Conservation (phyloP, 1,284 basidiomycete species). For the Moesziomyces parantarcticus region DNA sequence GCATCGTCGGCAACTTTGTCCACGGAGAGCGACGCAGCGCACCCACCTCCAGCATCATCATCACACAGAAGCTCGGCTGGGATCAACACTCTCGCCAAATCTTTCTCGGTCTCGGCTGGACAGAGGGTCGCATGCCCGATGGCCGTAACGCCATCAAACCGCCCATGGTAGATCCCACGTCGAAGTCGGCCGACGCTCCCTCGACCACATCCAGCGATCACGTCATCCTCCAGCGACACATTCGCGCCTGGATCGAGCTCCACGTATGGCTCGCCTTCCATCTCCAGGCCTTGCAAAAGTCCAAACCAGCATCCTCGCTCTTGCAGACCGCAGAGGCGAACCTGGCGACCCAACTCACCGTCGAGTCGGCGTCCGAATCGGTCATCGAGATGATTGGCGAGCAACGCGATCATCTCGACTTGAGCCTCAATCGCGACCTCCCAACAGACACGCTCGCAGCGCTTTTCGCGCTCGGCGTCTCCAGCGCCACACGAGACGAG, state of each 20-base stretch:
- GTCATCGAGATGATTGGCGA: conserved; percentile 27
- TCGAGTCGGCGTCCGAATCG: conserved; percentile 13
- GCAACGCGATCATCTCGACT: conserved; percentile 28
- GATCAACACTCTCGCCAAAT: conserved; percentile 32
- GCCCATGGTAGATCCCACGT: background rate
- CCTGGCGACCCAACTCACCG: conserved; percentile 9
- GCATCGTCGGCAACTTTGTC: conserved; percentile 43
- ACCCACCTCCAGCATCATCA: conserved; percentile 23
- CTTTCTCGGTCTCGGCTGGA: conserved; percentile 39
- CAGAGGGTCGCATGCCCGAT: conserved; percentile 23
- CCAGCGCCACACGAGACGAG: conserved; percentile 32
- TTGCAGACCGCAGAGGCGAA: conserved; percentile 7
- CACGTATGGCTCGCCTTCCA: conserved; percentile 37
- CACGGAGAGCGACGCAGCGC: conserved; percentile 45
- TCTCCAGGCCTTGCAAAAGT: conserved; percentile 14
- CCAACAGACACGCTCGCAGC: conserved; percentile 21
- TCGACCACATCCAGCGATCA: background rate
- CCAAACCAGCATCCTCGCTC: conserved; percentile 13
- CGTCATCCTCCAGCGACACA: conserved; percentile 18
- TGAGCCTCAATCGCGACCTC: conserved; percentile 11
- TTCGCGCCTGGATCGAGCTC: conserved; percentile 54
- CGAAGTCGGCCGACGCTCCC: background rate
- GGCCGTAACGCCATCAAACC: conserved; percentile 32
- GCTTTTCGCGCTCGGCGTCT: conserved; percentile 25
- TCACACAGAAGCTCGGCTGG: conserved; percentile 47